phyloP scores from a whole-genome alignment of 441 rosid species.

The Bocquillonia castaneifolia region DNA sequence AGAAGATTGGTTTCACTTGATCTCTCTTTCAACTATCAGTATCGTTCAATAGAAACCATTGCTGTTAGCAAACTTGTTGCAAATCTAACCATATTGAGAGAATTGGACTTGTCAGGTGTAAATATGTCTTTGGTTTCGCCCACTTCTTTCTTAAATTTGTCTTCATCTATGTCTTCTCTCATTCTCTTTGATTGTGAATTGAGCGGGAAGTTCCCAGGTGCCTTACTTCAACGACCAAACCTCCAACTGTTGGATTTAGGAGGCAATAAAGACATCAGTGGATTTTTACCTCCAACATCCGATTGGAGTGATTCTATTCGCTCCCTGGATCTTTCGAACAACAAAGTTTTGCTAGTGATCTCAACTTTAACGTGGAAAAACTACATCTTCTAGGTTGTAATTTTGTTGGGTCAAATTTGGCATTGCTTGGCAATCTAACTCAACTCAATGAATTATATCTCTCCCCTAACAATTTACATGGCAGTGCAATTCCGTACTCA shows the following conservation, averaged over 20 bases:
- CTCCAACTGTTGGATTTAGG: not conserved
- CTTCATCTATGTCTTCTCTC: not conserved
- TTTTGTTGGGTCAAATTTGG: not conserved
- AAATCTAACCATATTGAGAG: too few relatives aligned
- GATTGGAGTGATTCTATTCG: not conserved
- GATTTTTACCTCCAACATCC: not conserved
- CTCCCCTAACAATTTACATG: too few relatives aligned
- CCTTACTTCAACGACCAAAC: not conserved
- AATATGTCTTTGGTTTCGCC: too few relatives aligned
- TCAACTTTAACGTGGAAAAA: not conserved
- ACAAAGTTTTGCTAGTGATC: too few relatives aligned
- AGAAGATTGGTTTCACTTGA: not conserved
- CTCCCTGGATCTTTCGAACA: too few relatives aligned
- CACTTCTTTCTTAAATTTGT: not conserved
- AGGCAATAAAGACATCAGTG: not conserved
- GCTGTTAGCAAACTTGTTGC: too few relatives aligned
- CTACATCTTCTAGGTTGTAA: not conserved
- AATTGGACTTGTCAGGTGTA: too few relatives aligned
- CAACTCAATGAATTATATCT: not conserved
- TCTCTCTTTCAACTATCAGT: not conserved
- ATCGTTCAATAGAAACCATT: not conserved
- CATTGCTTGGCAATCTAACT: not conserved
- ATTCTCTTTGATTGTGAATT: not conserved
- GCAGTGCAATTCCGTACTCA: too few relatives aligned
- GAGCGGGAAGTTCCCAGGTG: not conserved